Base-by-base conservation (phyloP, 2,329 filamentous ascomycete genomes). In the Tolypocladium tundrense region DNA sequence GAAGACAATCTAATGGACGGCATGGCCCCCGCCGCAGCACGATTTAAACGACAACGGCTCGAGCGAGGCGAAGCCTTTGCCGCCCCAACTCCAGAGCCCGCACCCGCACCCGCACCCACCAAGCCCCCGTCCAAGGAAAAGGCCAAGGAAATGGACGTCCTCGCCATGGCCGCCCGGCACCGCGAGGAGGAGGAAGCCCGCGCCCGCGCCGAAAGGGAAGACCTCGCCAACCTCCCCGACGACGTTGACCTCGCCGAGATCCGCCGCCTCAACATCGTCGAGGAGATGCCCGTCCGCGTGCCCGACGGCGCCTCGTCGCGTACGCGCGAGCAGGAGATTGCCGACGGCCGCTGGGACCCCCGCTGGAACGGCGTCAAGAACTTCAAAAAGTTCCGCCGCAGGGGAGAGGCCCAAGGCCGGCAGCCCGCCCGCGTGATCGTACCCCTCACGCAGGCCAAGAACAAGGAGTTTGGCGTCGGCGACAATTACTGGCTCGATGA, bases 311-410 rank as follows among this genome's bases (percentile, higher is more conserved):
- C 48, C 10, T 19, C 63, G 3, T 58, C 63, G 37, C 69, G 63
- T 57, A 71, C 64, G 60, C 63, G 66, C 61, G 83, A 86, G n/a
- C 73, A 77, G 58, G 79, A 82, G 24, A 70, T 79, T 51, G 76
- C 73, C 1, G 75, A 77, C 50, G 78, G 79, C 6, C 80, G 90
- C 45, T 97, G 93, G 92, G 84, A 97, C 63, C 85, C 90, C 1
- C 80, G 80, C 43, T 99, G 94, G 94, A 96, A 97, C 68, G 94
- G 93, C 0, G 82, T 93, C 50, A 93, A 91, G 72, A 97, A 99
- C 68, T 99, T 96, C 76, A 99, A 99, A 71, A 88, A 85, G 65
- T 99, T 99, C 68, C 79, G 80, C 27, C 79, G 78, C 57, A 78
- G 83, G 56, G 86, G 83, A 31, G 81, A 81, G 24, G 63, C 63